Evolutionary conservation across 805 yeast genomes (phyloP).

Genomic region (Priceomyces haplophilus): DNA sequence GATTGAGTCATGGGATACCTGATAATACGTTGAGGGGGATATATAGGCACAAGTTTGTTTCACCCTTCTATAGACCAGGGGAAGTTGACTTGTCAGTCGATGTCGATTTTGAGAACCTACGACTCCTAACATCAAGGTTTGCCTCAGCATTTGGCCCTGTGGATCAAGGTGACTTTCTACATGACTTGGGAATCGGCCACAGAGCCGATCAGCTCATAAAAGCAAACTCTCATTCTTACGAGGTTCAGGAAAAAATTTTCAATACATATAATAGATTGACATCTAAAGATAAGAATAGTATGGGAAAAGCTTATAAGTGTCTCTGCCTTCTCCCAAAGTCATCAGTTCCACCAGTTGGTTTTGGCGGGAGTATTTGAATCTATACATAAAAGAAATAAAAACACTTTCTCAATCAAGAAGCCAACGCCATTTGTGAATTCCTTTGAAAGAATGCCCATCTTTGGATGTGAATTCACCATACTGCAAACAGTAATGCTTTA

Average conservation of each 20-base stretch:
- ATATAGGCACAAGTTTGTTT: conserved; percentile 64
- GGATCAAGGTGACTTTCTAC: conserved; percentile 78
- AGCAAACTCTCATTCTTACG: conserved; percentile 35
- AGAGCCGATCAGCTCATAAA: conserved; percentile 59
- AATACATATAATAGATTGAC: conserved; percentile 61
- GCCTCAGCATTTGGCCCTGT: conserved; percentile 50
- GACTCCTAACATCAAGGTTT: conserved; percentile 11
- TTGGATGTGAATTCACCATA: conserved; percentile 21
- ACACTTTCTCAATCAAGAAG: neutral
- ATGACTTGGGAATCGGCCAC: conserved; percentile 69
- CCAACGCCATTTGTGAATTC: conserved; percentile 14
- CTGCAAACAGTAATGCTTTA: conserved; percentile 57
- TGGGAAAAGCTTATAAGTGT: conserved; percentile 79
- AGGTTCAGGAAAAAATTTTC: conserved; percentile 51
- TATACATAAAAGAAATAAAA: neutral
- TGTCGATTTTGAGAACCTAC: conserved; percentile 71
- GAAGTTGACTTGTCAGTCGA: conserved; percentile 79
- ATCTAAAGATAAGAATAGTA: conserved; percentile 54
- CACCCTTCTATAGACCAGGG: conserved; percentile 76
- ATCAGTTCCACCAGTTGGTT: conserved; percentile 50
- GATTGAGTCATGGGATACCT: conserved; percentile 60
- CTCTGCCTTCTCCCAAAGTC: conserved; percentile 56
- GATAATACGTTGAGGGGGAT: conserved; percentile 74
- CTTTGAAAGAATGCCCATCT: conserved; percentile 1
- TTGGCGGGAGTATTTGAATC: conserved; percentile 29